Conservation (phyloP, 2,329 filamentous ascomycete genomes). For the Dothiorella sarmentorum region DNA sequence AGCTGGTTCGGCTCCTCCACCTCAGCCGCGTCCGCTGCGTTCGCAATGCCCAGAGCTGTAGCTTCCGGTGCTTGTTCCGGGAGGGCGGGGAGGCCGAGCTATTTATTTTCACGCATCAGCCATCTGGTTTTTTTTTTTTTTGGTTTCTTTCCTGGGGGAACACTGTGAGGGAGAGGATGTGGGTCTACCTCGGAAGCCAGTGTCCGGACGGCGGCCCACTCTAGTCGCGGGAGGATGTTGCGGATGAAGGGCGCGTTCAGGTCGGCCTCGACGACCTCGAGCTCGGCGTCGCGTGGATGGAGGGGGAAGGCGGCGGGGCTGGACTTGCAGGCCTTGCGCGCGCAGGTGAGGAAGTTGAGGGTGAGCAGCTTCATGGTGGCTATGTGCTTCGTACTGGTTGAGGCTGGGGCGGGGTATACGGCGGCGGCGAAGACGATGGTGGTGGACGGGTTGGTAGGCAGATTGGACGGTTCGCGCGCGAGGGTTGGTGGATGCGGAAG, state of each 20-base stretch:
- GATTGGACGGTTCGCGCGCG: not conserved
- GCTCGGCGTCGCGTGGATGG: conserved; percentile 86
- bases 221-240: conserved; percentile 81
- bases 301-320: conserved; percentile 78
- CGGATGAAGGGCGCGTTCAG: conserved; percentile 75
- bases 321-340: conserved; percentile 89
- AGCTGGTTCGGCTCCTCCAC: conserved; percentile 60
- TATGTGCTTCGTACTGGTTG: not conserved
- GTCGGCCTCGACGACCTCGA: conserved; percentile 79
- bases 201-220: conserved; percentile 77
- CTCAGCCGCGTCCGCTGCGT: conserved; percentile 22
- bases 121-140: not conserved
- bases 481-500: not conserved
- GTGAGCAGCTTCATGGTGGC: conserved; percentile 83
- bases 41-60: conserved; percentile 21
- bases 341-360: conserved; percentile 94
- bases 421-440: not conserved
- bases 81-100: conserved; percentile 77
- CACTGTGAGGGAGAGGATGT: not conserved
- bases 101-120: not conserved
- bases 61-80: conserved; percentile 43
- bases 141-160: too few relatives aligned
- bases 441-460: not conserved
- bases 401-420: not conserved
- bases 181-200: conserved; percentile 76